phyloP scores from a whole-genome alignment of 495 filamentous ascomycete genomes.

The Hypoxylon trugodes region DNA sequence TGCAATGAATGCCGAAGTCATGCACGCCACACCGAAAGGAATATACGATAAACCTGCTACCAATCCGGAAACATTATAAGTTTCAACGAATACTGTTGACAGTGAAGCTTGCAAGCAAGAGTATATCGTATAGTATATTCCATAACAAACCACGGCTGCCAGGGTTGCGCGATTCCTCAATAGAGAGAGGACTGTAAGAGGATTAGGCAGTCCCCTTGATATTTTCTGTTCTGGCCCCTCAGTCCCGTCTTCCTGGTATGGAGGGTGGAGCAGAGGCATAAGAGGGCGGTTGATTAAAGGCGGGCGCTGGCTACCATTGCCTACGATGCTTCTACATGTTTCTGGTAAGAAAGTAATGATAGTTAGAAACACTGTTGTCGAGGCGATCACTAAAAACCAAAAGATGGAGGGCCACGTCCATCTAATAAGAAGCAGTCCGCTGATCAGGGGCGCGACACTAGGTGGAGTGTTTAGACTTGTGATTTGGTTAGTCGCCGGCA shows the following conservation, averaged over 20 bases:
- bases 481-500: neutral
- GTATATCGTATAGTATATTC: constrained; percentile 24
- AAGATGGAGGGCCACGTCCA: neutral
- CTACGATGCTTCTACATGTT: neutral
- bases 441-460: neutral
- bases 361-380: neutral
- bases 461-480: neutral
- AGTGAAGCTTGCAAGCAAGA: constrained; percentile 31
- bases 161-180: neutral
- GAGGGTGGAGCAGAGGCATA: neutral
- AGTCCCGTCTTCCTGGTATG: neutral
- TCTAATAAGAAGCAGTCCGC: constrained; percentile 1
- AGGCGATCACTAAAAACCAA: neutral
- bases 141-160: neutral
- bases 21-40: constrained; percentile 30
- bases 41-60: constrained; percentile 28
- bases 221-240: neutral
- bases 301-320: neutral
- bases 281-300: neutral
- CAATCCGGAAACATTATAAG: constrained; percentile 16
- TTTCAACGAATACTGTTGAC: constrained; percentile 31
- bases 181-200: neutral
- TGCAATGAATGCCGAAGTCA: neutral
- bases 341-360: neutral
- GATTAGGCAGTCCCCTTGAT: neutral